Base-by-base conservation (phyloP, 1,139 yeast genomes). In the Saccharomycopsis hybrid region DNA sequence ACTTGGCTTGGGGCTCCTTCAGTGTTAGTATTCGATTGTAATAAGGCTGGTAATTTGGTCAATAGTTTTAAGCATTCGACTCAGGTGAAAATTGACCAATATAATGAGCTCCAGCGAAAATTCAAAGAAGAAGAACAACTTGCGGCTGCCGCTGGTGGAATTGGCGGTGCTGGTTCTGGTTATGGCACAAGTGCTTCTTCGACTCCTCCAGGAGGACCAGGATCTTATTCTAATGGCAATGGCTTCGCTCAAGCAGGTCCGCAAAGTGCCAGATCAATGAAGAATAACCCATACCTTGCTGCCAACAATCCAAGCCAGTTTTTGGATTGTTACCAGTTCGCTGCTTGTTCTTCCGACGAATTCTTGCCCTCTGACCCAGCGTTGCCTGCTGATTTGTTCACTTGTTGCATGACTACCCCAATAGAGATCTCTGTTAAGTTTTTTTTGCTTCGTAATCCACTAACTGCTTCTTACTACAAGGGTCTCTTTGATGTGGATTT, bases 1-100 rank as follows among this genome's bases (percentile, higher is more conserved):
- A 84, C 95, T 1, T 92, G 98, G 98, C 71, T 92, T 13, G 98
- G 98, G 7, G 97, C 97, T 1, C 98, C 99, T 0, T 94, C 95
- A 49, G 85, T 92, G 35, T 90, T 86, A 66, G 96, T 90, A 43
- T 89, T 85, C 65, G 99, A 92, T 66, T 89, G 97, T 65, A 88
- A 85, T 60, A 85, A 89, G 56, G 97, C 98, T 2, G 98, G 97
- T 1, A 87, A 89, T 65, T 89, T 94, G 54, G 88, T 94, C 30
- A 82, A 80, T 56, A 90, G 90, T 65, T 92, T 89, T 70, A 86
- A 87, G 60, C 80, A 85, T 59, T 90, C 90, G 65, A 95, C 89
- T 1, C 95, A 88, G 59, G 88, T 89, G 62, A 77, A 97, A 58
- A 84, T 88, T 28, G 92, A 84, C 57, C 96, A 89, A 61, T 96